A percentile compares a stretch with the other conserved stretches of the same genome.
Evolutionary conservation across 805 yeast genomes (phyloP).

Genomic region (Yamadazyma kitorensis): DNA sequence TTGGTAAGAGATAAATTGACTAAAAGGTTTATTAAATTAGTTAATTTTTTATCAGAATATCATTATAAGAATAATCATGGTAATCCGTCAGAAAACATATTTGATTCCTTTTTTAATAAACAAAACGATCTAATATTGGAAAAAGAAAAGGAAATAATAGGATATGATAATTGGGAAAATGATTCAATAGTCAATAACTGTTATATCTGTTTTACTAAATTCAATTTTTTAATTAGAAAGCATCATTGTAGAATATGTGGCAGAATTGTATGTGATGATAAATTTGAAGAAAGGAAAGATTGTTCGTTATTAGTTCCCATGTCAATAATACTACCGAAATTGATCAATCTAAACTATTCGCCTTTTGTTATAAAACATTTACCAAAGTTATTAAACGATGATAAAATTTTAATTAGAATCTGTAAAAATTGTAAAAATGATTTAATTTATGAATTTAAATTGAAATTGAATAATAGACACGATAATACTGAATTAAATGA

Average conservation of each 20-base stretch:
- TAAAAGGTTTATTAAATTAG: conserved; percentile 54
- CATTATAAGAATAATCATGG: conserved; percentile 7
- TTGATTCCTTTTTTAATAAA: not conserved
- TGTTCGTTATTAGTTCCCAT: conserved; percentile 78
- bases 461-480: conserved; percentile 1
- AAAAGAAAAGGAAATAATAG: conserved; percentile 12
- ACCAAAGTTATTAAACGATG: conserved; percentile 10
- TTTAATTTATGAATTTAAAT: conserved; percentile 52
- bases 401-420: conserved; percentile 10
- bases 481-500: conserved; percentile 1
- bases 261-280: conserved; percentile 69
- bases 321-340: conserved; percentile 33
- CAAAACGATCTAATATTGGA: conserved; percentile 2
- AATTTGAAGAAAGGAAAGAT: conserved; percentile 33
- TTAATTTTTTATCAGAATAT: conserved; percentile 22
- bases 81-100: not conserved
- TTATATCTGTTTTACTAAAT: conserved; percentile 57
- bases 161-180: conserved; percentile 53
- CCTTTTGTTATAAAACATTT: conserved; percentile 19
- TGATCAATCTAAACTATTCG: conserved; percentile 36
- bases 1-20: conserved; percentile 54
- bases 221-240: conserved; percentile 59
- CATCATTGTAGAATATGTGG: conserved; percentile 96
- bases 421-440: conserved; percentile 68
- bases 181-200: conserved; percentile 49